phyloP scores from a whole-genome alignment of 2,329 filamentous ascomycete genomes.

The Pseudogymnoascus sp. region DNA sequence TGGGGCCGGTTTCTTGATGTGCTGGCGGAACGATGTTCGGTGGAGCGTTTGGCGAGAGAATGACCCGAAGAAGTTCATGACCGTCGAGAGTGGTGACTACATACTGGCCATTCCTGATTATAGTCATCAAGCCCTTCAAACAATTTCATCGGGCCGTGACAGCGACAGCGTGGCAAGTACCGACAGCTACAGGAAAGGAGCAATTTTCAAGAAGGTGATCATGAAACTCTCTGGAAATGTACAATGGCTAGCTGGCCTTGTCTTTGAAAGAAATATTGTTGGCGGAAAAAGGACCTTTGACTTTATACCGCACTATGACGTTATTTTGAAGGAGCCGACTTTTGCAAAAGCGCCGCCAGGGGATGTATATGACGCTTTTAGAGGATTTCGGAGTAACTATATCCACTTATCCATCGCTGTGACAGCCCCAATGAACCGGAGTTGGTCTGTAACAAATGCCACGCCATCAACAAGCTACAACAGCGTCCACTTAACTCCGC shows the following conservation, averaged over 20 bases:
- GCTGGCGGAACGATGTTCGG: conserved; percentile 89
- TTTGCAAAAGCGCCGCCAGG: conserved; percentile 53
- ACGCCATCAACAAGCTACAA: conserved; percentile 88
- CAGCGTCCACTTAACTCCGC: conserved; percentile 84
- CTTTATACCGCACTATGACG: conserved; percentile 87
- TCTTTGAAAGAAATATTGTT: conserved; percentile 79
- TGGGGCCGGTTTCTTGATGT: conserved; percentile 94
- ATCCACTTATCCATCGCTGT: conserved; percentile 94
- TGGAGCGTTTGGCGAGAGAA: conserved; percentile 79
- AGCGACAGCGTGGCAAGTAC: conserved; percentile 46
- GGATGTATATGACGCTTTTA: conserved; percentile 78
- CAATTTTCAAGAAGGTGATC: conserved; percentile 94
- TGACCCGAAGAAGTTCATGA: conserved; percentile 90
- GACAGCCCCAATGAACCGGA: conserved; percentile 73
- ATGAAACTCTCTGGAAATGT: conserved; percentile 99
- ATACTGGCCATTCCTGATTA: conserved; percentile 92
- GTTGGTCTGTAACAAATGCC: conserved; percentile 71
- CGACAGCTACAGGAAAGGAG: conserved; percentile 60
- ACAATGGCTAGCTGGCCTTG: conserved; percentile 80
- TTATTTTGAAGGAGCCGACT: conserved; percentile 74
- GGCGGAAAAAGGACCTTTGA: conserved; percentile 69
- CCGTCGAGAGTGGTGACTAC: conserved; percentile 89
- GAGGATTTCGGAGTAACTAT: conserved; percentile 91
- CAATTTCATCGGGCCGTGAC: conserved; percentile 34
- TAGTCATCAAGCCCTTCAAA: conserved; percentile 67